Evolutionary conservation across 805 yeast species (phyloP).

Genomic region (Pachysolen tannophilus): DNA sequence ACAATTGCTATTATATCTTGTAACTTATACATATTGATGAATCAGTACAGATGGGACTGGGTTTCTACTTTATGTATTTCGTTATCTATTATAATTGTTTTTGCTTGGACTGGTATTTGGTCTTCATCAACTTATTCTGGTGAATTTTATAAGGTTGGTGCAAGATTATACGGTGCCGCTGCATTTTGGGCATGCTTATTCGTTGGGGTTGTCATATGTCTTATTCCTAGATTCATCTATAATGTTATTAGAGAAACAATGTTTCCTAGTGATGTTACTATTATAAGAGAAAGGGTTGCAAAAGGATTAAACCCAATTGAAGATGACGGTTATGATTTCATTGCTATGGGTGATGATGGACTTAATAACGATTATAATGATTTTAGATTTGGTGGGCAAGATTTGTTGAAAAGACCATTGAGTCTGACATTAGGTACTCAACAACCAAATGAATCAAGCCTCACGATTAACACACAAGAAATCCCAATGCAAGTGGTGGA

Average conservation of each 20-base stretch:
- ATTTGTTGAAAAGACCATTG: slow-evolving; percentile 1
- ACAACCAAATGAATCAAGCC: slow-evolving; percentile 16
- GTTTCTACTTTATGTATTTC: slow-evolving; percentile 42
- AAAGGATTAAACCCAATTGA: slow-evolving; percentile 31
- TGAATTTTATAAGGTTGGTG: slow-evolving; percentile 59
- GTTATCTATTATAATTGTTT: slow-evolving; percentile 50
- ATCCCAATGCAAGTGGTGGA: slow-evolving; percentile 24
- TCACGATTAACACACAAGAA: slow-evolving; percentile 28
- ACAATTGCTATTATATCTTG: slow-evolving; percentile 57
- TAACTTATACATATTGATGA: slow-evolving; percentile 56
- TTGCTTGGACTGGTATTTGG: slow-evolving; percentile 80
- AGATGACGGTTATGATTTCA: slow-evolving; percentile 5
- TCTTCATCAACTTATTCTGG: slow-evolving; percentile 41
- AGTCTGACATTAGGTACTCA: not conserved
- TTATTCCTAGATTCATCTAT: slow-evolving; percentile 59
- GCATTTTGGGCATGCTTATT: slow-evolving; percentile 60
- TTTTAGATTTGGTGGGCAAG: slow-evolving; percentile 8
- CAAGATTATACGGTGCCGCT: slow-evolving; percentile 51
- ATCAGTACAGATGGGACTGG: slow-evolving; percentile 78
- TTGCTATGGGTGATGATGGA: slow-evolving; percentile 7
- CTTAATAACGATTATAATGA: slow-evolving; percentile 9
- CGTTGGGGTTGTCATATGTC: slow-evolving; percentile 45
- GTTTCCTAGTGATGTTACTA: slow-evolving; percentile 62
- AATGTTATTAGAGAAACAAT: slow-evolving; percentile 47
- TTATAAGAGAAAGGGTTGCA: slow-evolving; percentile 61